These are phyloP conservation scores for Chimonanthus salicifolius DNA, from an alignment of 164 flowering plant species.

Conservation along the genomic window DNA sequence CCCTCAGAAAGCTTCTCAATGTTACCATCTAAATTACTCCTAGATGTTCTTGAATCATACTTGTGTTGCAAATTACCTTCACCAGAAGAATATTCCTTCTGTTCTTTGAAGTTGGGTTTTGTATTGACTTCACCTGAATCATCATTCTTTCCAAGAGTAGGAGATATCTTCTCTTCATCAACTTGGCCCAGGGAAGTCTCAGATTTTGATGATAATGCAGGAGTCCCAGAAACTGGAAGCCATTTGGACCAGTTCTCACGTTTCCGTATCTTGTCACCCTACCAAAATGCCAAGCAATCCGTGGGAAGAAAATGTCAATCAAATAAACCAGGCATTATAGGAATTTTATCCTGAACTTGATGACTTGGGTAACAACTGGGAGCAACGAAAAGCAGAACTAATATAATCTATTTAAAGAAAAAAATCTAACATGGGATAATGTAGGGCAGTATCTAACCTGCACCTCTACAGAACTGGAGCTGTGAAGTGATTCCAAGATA, in stretches of 20 bases:
- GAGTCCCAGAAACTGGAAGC: constrained; percentile 30
- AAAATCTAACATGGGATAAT: background rate
- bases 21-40: constrained; percentile 9
- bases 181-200: constrained; percentile 17
- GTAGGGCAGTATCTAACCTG: constrained; percentile 41
- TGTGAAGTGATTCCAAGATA: constrained; percentile 65
- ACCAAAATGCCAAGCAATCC: constrained; percentile 11
- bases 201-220: constrained; percentile 16
- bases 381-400: background rate
- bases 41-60: constrained; percentile 8
- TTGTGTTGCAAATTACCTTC: constrained; percentile 6
- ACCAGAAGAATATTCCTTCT: constrained; percentile 9
- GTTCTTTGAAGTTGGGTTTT: constrained; percentile 7
- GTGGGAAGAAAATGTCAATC: background rate
- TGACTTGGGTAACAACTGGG: background rate
- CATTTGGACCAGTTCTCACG: constrained; percentile 77
- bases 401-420: background rate
- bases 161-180: constrained; percentile 11
- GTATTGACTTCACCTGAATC: constrained; percentile 12
- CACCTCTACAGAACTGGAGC: constrained; percentile 64
- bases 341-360: constrained; percentile 4
- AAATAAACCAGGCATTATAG: background rate
- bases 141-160: constrained; percentile 1
- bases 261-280: constrained; percentile 74
- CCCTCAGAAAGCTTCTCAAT: constrained; percentile 16